phyloP scores from a whole-genome alignment of 345 rosid species.

The Gossypium australe region DNA sequence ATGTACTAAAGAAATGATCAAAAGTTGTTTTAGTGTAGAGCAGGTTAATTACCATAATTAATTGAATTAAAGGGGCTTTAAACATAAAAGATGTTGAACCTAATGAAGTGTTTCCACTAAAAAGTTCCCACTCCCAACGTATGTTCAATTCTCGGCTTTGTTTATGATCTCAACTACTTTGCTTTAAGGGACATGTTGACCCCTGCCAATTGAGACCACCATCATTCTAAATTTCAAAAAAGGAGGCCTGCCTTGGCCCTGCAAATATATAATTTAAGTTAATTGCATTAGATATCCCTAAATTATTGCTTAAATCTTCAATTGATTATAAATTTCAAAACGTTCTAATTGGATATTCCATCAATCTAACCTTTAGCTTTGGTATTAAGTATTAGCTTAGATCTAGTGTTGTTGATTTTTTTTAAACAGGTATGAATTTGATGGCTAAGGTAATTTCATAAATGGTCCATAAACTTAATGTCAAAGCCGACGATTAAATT shows the following conservation, averaged over 20 bases:
- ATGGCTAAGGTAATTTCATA: too few species aligned
- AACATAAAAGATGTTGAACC: slow-evolving; percentile 2
- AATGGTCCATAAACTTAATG: too few species aligned
- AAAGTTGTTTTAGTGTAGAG: slow-evolving; percentile 2
- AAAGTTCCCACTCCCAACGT: slow-evolving; percentile 35
- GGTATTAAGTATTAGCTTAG: too few species aligned
- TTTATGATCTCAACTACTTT: slow-evolving; percentile 19
- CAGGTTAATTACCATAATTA: slow-evolving; percentile 2
- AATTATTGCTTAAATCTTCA: too few species aligned
- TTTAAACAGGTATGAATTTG: too few species aligned
- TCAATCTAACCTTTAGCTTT: too few species aligned
- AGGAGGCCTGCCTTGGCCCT: neutral
- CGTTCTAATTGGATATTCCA: too few species aligned
- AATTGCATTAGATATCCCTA: too few species aligned
- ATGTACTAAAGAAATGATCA: neutral
- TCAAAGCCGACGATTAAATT: too few species aligned
- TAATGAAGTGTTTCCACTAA: slow-evolving; percentile 29
- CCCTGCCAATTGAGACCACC: slow-evolving; percentile 47
- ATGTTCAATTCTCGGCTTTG: slow-evolving; percentile 6
- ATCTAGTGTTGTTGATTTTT: too few species aligned
- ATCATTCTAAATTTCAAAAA: slow-evolving; percentile 40
- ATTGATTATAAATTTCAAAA: too few species aligned
- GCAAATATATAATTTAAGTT: too few species aligned
- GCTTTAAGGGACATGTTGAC: slow-evolving; percentile 55
- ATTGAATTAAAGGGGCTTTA: slow-evolving; percentile 11